Evolutionary conservation across 345 rosid species (phyloP).

Genomic region (Cardamine resedifolia): DNA sequence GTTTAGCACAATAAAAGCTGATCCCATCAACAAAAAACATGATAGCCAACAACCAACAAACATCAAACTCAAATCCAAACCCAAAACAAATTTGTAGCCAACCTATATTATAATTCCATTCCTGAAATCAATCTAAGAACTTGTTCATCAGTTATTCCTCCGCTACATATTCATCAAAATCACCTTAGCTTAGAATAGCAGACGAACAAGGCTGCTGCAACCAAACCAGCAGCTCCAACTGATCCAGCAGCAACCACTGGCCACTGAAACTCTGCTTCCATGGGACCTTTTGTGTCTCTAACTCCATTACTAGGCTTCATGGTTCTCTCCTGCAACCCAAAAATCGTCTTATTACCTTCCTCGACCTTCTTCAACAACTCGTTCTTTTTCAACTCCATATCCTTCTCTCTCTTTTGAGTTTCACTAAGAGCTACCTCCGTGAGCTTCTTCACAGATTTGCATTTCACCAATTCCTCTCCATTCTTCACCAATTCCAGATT

Average conservation of each 20-base stretch:
- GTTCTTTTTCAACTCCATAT: constrained; percentile 39
- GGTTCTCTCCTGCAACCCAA: constrained; percentile 45
- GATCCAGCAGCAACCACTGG: constrained; percentile 56
- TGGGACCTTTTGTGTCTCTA: constrained; percentile 19
- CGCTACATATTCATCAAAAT: constrained; percentile 17
- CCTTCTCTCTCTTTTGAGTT: constrained; percentile 38
- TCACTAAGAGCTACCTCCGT: constrained; percentile 40
- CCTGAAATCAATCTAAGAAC: constrained; percentile 39
- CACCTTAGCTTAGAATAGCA: constrained; percentile 46
- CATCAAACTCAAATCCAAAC: constrained; percentile 36
- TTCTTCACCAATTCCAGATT: constrained; percentile 42
- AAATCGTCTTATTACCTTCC: constrained; percentile 42
- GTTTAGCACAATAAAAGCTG: constrained; percentile 4
- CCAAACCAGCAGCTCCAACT: constrained; percentile 45
- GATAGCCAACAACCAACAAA: constrained; percentile 32
- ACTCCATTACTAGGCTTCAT: constrained; percentile 42
- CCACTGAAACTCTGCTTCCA: constrained; percentile 42
- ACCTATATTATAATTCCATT: constrained; percentile 28
- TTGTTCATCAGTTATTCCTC: constrained; percentile 17
- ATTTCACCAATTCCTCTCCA: constrained; percentile 40
- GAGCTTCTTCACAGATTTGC: constrained; percentile 41
- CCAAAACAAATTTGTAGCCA: constrained; percentile 9
- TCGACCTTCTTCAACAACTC: constrained; percentile 47
- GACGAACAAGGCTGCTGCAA: constrained; percentile 50
- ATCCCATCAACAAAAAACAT: constrained; percentile 22